Evolutionary conservation across 2,329 filamentous ascomycete species (phyloP).

Genomic region (Penicillium psychrosexuale): DNA sequence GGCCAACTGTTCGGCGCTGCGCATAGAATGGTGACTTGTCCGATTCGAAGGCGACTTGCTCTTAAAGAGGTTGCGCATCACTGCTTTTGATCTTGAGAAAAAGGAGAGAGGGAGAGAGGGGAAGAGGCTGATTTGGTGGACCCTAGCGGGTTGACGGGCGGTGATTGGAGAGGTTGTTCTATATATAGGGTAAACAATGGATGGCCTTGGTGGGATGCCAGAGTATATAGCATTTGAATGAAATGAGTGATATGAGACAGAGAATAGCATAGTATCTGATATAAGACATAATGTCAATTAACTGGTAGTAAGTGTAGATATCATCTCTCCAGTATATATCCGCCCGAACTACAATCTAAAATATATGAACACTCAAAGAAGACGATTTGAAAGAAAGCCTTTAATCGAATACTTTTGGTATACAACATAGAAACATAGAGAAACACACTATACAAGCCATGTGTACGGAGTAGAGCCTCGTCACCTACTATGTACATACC

Average conservation of each 20-base stretch:
- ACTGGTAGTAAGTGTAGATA: too few species aligned
- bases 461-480: background rate
- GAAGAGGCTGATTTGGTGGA: conserved; percentile 5
- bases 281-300: background rate
- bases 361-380: background rate
- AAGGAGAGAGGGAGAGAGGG: background rate
- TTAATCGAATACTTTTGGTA: background rate
- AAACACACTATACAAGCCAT: background rate
- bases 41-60: conserved; percentile 18
- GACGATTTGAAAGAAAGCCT: background rate
- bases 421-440: too few species aligned
- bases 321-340: background rate
- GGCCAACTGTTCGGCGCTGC: conserved; percentile 23
- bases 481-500: background rate
- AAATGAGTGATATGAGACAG: background rate
- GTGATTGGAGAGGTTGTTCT: conserved; percentile 6
- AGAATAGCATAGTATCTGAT: background rate
- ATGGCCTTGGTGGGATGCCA: background rate
- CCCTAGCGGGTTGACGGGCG: background rate
- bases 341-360: background rate
- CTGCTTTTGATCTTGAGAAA: conserved; percentile 6
- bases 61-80: conserved; percentile 29
- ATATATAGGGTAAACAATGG: conserved; percentile 12
- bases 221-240: background rate
- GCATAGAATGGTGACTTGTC: conserved; percentile 13